A percentile compares a stretch with the other conserved stretches of the same genome.
These are phyloP conservation scores for Colletotrichum aenigma DNA, from an alignment of 2,329 filamentous ascomycete genomes.

Conservation along the genomic window DNA sequence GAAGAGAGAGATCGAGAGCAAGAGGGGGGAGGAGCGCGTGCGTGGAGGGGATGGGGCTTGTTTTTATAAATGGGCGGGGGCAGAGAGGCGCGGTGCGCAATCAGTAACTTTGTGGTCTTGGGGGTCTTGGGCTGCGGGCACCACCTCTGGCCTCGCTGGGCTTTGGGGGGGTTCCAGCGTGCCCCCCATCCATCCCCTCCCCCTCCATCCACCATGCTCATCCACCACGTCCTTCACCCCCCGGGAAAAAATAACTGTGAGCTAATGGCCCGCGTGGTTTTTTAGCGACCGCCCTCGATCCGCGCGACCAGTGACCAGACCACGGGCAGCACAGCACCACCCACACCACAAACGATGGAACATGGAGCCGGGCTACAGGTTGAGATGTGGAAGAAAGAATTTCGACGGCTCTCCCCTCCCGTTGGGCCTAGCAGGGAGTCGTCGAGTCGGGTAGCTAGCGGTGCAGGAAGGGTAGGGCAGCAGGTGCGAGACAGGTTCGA, in stretches of 20 bases:
- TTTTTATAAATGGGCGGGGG: conserved; percentile 66
- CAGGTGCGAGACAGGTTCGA: background rate
- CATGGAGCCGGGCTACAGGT: background rate
- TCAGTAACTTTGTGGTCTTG: conserved; percentile 46
- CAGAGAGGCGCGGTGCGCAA: conserved; percentile 56
- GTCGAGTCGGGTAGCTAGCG: background rate
- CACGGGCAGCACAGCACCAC: background rate
- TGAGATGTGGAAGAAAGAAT: background rate
- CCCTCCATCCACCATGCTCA: background rate
- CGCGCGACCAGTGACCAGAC: background rate
- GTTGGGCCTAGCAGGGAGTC: background rate
- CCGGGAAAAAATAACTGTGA: background rate
- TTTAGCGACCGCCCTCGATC: background rate
- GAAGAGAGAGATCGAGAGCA: conserved; percentile 29
- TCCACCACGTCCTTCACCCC: background rate
- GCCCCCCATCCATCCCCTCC: background rate
- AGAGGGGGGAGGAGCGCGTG: conserved; percentile 46
- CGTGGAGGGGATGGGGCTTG: conserved; percentile 55
- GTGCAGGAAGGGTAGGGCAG: background rate
- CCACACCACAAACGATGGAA: background rate
- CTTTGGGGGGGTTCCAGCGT: background rate
- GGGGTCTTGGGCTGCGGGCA: background rate
- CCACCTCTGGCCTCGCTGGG: background rate
- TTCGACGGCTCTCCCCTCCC: background rate
- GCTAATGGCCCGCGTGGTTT: background rate